Percentiles rank a stretch among this genome's conserved stretches.
Conservation (phyloP, 306 rosid genomes). For the Quillaja saponaria region DNA sequence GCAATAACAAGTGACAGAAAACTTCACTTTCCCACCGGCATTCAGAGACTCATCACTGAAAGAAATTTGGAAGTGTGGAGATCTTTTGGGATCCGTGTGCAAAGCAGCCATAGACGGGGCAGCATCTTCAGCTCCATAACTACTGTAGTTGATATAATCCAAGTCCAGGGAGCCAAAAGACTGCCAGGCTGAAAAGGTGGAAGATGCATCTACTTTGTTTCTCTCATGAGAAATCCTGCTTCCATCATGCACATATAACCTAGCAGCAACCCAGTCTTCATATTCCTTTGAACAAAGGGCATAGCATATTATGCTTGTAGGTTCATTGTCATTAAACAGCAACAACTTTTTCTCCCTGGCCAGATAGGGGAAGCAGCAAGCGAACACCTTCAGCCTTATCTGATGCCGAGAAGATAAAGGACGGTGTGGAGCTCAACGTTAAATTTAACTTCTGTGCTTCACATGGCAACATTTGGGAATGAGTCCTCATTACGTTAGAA, state of each 20-base stretch:
- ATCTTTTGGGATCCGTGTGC: constrained; percentile 64
- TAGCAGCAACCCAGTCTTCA: constrained; percentile 73
- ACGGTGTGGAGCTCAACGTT: constrained; percentile 54
- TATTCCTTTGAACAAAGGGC: constrained; percentile 84
- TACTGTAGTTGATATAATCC: constrained; percentile 70
- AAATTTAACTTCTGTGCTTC: constrained; percentile 70
- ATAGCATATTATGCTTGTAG: constrained; percentile 85
- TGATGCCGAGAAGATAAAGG: constrained; percentile 66
- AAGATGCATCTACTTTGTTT: constrained; percentile 55
- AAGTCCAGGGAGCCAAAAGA: constrained; percentile 66
- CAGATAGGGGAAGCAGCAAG: constrained; percentile 74
- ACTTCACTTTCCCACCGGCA: constrained; percentile 73
- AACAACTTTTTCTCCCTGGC: constrained; percentile 58
- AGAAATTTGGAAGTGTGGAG: constrained; percentile 72
- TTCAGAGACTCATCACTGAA: constrained; percentile 68
- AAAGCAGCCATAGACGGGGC: constrained; percentile 63
- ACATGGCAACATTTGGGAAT: constrained; percentile 59
- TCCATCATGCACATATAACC: constrained; percentile 49
- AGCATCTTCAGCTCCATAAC: constrained; percentile 78
- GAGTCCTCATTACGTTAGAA: constrained; percentile 47
- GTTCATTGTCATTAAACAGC: constrained; percentile 95
- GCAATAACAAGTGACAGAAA: constrained; percentile 92
- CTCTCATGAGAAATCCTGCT: constrained; percentile 45
- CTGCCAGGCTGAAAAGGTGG: constrained; percentile 75
- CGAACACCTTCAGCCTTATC: constrained; percentile 76